These are phyloP conservation scores for Kwoniella mangroviensis DNA, from an alignment of 768 basidiomycete genomes.

Conservation along the genomic window DNA sequence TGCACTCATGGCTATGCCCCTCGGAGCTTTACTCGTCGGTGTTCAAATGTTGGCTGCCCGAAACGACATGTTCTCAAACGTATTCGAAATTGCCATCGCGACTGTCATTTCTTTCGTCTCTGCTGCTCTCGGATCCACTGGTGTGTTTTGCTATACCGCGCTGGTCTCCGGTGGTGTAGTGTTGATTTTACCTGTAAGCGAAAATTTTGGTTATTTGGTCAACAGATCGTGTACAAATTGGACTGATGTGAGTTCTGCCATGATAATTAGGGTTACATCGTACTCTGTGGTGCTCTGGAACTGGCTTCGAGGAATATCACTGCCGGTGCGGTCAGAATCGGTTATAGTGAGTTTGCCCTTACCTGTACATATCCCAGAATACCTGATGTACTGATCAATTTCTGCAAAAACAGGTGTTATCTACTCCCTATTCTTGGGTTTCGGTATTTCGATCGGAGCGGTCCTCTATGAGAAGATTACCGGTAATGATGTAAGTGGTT, in stretches of 20 bases:
- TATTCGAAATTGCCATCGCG: conserved; percentile 76
- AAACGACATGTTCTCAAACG: conserved; percentile 78
- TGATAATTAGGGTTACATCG: conserved; percentile 54
- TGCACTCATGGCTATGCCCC: conserved; percentile 70
- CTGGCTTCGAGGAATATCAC: conserved; percentile 79
- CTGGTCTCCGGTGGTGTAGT: conserved; percentile 77
- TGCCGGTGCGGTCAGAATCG: conserved; percentile 79
- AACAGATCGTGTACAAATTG: too few species aligned
- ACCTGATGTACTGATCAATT: too few species aligned
- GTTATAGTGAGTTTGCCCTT: conserved; percentile 63
- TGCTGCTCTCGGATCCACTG: conserved; percentile 71
- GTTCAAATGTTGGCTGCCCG: conserved; percentile 73
- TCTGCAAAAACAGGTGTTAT: conserved; percentile 57
- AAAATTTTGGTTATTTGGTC: background rate
- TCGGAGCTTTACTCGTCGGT: conserved; percentile 74
- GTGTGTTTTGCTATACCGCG: conserved; percentile 79
- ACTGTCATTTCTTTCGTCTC: conserved; percentile 78
- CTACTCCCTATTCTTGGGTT: conserved; percentile 66
- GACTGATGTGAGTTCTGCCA: too few species aligned
- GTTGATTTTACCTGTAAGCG: conserved; percentile 74
- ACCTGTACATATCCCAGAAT: too few species aligned
- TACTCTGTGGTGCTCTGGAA: conserved; percentile 70
- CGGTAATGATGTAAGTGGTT: conserved; percentile 45
- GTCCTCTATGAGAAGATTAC: conserved; percentile 70
- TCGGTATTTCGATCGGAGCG: conserved; percentile 80